phyloP scores from a whole-genome alignment of 257 asterid species.

The Thymus mandschuricus region DNA sequence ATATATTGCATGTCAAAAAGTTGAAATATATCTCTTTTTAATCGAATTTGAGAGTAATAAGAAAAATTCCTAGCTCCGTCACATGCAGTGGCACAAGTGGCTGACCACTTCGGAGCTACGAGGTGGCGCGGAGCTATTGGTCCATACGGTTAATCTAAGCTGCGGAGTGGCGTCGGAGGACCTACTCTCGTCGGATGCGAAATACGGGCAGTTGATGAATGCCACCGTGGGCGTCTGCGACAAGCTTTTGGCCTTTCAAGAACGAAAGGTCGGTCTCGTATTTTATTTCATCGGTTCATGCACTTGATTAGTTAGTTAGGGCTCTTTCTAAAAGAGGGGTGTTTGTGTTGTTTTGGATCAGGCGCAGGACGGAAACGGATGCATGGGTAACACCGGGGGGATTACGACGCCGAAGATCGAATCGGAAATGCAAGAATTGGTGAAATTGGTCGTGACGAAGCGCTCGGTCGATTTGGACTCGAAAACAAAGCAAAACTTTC shows the following conservation, averaged over 20 bases:
- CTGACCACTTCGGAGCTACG: slow-evolving; percentile 41
- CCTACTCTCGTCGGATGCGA: slow-evolving; percentile 40
- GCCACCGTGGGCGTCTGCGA: slow-evolving; percentile 43
- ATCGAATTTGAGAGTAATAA: no score
- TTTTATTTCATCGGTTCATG: background rate
- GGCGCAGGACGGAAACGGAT: slow-evolving; percentile 26
- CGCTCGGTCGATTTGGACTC: slow-evolving; percentile 39
- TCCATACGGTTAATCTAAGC: slow-evolving; percentile 48
- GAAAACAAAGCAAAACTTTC: slow-evolving; percentile 56
- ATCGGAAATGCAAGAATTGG: slow-evolving; percentile 58
- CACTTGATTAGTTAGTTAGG: background rate
- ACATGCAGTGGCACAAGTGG: slow-evolving; percentile 78
- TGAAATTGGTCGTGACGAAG: slow-evolving; percentile 54
- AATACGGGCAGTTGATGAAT: slow-evolving; percentile 47
- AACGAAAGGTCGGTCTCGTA: slow-evolving; percentile 42
- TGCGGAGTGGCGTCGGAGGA: slow-evolving; percentile 40
- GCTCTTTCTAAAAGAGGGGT: no score
- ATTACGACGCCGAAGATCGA: slow-evolving; percentile 47
- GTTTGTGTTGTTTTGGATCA: no score
- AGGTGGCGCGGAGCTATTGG: slow-evolving; percentile 51
- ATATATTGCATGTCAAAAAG: no score
- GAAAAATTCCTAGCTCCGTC: background rate
- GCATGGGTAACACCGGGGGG: slow-evolving; percentile 20
- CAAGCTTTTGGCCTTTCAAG: slow-evolving; percentile 46
- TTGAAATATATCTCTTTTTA: no score